Percentiles rank a stretch among this genome's conserved stretches.
Conservation (phyloP, 805 yeast genomes). For the Yamadazyma paraphyllophila region DNA sequence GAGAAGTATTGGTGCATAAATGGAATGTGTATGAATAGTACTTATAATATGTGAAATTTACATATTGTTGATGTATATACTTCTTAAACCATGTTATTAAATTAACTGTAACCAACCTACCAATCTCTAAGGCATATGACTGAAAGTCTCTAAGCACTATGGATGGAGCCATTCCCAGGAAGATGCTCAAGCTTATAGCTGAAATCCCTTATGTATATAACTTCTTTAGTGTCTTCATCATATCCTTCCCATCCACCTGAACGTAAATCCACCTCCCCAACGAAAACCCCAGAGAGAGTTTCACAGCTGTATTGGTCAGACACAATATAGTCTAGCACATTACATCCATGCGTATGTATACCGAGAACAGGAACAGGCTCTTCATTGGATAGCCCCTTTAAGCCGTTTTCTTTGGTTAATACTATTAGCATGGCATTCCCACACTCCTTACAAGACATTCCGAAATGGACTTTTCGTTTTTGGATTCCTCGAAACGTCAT, state of each 20-base stretch:
- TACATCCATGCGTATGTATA: conserved; percentile 13
- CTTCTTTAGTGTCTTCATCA: conserved; percentile 8
- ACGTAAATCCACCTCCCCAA: conserved; percentile 15
- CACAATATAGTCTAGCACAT: conserved; percentile 5
- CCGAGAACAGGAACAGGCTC: conserved; percentile 10
- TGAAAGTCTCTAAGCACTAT: conserved; percentile 1
- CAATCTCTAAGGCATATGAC: too few relatives aligned
- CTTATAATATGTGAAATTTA: too few relatives aligned
- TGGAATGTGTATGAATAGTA: too few relatives aligned
- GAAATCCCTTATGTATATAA: conserved; percentile 10
- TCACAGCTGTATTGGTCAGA: conserved; percentile 14
- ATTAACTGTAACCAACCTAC: too few relatives aligned
- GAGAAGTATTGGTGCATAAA: too few relatives aligned
- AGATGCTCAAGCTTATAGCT: conserved; percentile 1
- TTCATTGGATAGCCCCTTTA: background rate
- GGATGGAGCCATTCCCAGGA: conserved; percentile 1
- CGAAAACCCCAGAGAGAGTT: conserved; percentile 6
- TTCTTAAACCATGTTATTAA: background rate
- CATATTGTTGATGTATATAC: background rate
- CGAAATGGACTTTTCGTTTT: conserved; percentile 11
- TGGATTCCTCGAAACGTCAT: background rate
- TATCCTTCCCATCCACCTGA: conserved; percentile 13
- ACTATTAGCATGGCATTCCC: conserved; percentile 9
- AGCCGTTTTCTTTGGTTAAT: background rate
- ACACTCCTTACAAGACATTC: conserved; percentile 14